Base-by-base conservation (phyloP, 345 rosid genomes). In the Arabis alpina region DNA sequence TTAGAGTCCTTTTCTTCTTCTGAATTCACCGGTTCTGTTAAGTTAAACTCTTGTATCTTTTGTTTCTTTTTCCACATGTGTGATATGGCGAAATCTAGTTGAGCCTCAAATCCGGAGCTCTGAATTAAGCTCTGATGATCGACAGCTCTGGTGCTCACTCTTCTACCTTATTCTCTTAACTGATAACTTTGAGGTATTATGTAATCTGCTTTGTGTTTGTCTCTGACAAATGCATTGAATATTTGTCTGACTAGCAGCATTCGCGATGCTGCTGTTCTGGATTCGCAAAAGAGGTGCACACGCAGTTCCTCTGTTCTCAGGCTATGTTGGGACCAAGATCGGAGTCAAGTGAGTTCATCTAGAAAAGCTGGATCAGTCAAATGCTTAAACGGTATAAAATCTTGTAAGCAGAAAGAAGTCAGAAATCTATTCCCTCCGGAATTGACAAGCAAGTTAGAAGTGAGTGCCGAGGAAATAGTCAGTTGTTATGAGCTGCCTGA, bases 401-500 rank as follows among this genome's bases (percentile, higher is more conserved):
- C 61, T 50, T 51, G 64, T 16, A 45, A 55, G 16, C 16, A 6
- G 8, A 59, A 64, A 64, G 87, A 91, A 60, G 82, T 82, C 52
- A 87, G 86, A 77, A 89, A 90, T 62, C 30, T 81, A 72, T 80
- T 81, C 65, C 82, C 93, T 25, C 50, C 68, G 30, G 79, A 76
- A 48, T 81, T 90, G 92, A 79, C 79, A 60, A 88, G 79, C 57
- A 86, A 87, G 76, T 83, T 94, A 81, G 99, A 88, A 83, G 66
- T 64, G 66, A 80, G 76, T 79, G 93, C 99, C 15, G 99, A 94
- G 83, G 87, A 91, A 77, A 78, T 94, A 74, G 86, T 87, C 58
- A 85, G 96, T 65, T 85, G 91, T 80, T 94, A 94, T 74, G 96
- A 89, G 71, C 80, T 85, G 80, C 97, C 91, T 36, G 98, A 94